phyloP scores from a whole-genome alignment of 2,329 filamentous ascomycete genomes.

The Rutstroemia sydowiana region DNA sequence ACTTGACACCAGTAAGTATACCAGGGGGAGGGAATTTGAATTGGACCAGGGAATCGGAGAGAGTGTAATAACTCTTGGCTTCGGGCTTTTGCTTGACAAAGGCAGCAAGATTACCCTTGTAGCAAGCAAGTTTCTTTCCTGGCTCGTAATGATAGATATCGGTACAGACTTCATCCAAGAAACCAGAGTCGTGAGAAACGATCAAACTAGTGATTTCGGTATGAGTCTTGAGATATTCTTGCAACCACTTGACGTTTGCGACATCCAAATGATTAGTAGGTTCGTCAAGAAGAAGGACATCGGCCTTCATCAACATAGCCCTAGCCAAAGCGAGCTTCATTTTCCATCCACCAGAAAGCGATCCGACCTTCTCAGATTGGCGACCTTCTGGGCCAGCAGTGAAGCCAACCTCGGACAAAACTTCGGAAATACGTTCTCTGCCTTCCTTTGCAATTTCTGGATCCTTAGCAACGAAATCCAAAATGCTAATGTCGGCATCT shows the following conservation, averaged over 20 bases:
- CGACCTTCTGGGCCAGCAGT: slow-evolving; percentile 81
- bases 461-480: slow-evolving; percentile 88
- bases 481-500: slow-evolving; percentile 90
- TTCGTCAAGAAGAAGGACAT: slow-evolving; percentile 93
- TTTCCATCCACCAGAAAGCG: slow-evolving; percentile 97
- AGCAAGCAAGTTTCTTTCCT: slow-evolving; percentile 85
- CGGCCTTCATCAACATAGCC: slow-evolving; percentile 95
- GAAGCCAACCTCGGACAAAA: slow-evolving; percentile 89
- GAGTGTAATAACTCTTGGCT: slow-evolving; percentile 95
- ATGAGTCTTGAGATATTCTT: slow-evolving; percentile 92
- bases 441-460: slow-evolving; percentile 76
- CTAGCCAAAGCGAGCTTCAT: slow-evolving; percentile 97
- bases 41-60: slow-evolving; percentile 78
- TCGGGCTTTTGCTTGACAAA: slow-evolving; percentile 90
- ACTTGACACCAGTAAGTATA: slow-evolving; percentile 92
- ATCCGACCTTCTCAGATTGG: slow-evolving; percentile 85
- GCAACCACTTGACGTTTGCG: slow-evolving; percentile 89
- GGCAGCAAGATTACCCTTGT: slow-evolving; percentile 72
- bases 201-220: slow-evolving; percentile 95
- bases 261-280: slow-evolving; percentile 98
- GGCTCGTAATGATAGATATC: slow-evolving; percentile 98
- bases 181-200: slow-evolving; percentile 96
- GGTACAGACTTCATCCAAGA: slow-evolving; percentile 94
- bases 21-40: slow-evolving; percentile 98
- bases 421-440: slow-evolving; percentile 70